phyloP scores from a whole-genome alignment of 805 yeast genomes.

The Lipomyces kockii region DNA sequence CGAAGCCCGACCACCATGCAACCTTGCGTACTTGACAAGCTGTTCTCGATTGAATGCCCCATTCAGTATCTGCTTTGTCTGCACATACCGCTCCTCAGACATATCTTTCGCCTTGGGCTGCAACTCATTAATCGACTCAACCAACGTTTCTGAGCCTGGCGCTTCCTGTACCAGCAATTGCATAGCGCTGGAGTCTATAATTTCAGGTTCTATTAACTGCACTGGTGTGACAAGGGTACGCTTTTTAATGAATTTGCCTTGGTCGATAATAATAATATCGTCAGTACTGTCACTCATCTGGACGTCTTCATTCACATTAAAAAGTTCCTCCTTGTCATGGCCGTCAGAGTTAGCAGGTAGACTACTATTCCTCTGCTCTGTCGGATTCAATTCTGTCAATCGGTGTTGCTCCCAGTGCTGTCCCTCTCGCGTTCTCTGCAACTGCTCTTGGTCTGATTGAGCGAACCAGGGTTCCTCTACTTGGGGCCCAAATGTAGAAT shows the following conservation, averaged over 20 bases:
- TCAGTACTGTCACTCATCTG: not conserved
- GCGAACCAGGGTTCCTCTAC: not conserved
- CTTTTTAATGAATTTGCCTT: constrained; percentile 5
- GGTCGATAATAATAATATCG: constrained; percentile 12
- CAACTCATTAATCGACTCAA: constrained; percentile 12
- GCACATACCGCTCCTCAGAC: constrained; percentile 14
- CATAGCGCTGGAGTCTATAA: constrained; percentile 1
- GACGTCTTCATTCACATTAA: constrained; percentile 3
- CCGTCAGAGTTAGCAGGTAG: not conserved
- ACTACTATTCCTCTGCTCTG: not conserved
- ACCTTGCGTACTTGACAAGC: constrained; percentile 10
- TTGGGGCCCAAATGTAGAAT: not conserved
- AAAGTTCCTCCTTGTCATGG: not conserved
- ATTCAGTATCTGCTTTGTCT: constrained; percentile 9
- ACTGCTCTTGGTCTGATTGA: not conserved
- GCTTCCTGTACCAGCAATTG: constrained; percentile 4
- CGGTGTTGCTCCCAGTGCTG: not conserved
- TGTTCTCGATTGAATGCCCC: constrained; percentile 22
- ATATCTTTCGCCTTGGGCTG: constrained; percentile 23
- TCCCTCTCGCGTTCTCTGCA: not conserved
- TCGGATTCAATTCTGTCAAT: not conserved
- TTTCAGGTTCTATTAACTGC: constrained; percentile 1
- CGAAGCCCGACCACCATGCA: not conserved
- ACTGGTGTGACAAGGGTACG: not conserved
- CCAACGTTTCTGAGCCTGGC: constrained; percentile 10